Percentiles rank a stretch among this genome's conserved stretches.
Conservation (phyloP, 2,329 filamentous ascomycete species). For the Hortaea sp. region DNA sequence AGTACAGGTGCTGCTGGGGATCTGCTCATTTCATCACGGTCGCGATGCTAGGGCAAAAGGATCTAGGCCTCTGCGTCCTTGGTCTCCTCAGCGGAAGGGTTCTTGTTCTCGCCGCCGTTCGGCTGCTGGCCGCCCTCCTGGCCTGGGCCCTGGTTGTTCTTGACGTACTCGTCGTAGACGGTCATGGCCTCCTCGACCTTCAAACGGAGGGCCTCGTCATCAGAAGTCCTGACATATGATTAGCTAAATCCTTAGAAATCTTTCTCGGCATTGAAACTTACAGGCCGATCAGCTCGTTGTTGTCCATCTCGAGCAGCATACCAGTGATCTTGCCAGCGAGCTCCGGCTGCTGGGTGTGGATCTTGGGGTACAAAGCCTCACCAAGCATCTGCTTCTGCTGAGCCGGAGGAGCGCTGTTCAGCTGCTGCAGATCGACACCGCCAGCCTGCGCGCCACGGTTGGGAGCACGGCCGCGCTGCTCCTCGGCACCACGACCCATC, state of each 20-base stretch:
- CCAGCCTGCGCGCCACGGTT: constrained; percentile 23
- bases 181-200: constrained; percentile 97
- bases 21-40: no score
- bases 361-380: constrained; percentile 98
- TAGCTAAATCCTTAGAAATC: not conserved
- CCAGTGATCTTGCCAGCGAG: constrained; percentile 98
- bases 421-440: constrained; percentile 40
- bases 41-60: no score
- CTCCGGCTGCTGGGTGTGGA: constrained; percentile 85
- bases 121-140: constrained; percentile 22
- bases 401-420: constrained; percentile 47
- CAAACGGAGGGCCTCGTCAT: constrained; percentile 75
- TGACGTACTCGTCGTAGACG: constrained; percentile 98
- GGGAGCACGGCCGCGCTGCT: constrained; percentile 28
- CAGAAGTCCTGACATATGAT: constrained; percentile 61
- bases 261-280: constrained; percentile 50
- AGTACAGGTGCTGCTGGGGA: no score
- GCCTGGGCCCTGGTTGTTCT: constrained; percentile 53
- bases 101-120: constrained; percentile 26
- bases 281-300: constrained; percentile 85
- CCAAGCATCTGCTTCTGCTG: constrained; percentile 99
- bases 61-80: constrained; percentile 1
- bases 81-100: constrained; percentile 20
- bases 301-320: constrained; percentile 99
- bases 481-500: constrained; percentile 29